A percentile compares a stretch with the other conserved stretches of the same genome.
phyloP scores from a whole-genome alignment of 306 rosid genomes.

The Ammopiptanthus mongolicus region DNA sequence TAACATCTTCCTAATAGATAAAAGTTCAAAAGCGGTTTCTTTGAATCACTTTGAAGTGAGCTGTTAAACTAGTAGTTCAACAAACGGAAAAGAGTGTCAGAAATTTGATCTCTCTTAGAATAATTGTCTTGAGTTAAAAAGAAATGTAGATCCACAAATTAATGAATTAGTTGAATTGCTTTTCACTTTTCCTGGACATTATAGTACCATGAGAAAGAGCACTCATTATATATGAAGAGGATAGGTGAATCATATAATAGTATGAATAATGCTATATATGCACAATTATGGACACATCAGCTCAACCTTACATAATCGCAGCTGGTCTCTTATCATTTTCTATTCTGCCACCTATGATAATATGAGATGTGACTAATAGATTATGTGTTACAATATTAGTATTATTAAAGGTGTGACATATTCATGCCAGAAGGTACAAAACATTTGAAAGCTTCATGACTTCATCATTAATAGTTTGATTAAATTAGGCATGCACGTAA shows the following conservation, averaged over 20 bases:
- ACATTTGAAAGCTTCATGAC: constrained; percentile 3
- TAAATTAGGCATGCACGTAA: background rate
- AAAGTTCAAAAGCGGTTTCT: background rate
- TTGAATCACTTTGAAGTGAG: constrained; percentile 5
- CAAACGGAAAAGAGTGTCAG: background rate
- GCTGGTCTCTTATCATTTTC: too few species aligned
- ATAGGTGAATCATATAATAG: background rate
- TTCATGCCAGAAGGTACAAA: background rate
- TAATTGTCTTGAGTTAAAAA: background rate
- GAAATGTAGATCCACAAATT: background rate
- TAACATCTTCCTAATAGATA: too few species aligned
- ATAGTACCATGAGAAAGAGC: constrained; percentile 7
- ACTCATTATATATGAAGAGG: background rate
- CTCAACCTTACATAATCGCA: background rate
- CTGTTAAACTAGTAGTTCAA: background rate
- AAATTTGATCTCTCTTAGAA: background rate
- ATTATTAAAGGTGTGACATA: background rate
- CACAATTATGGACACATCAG: too few species aligned
- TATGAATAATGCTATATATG: background rate
- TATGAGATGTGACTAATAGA: background rate
- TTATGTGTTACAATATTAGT: background rate
- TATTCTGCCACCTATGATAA: too few species aligned
- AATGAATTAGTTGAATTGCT: background rate
- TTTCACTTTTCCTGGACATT: constrained; percentile 10
- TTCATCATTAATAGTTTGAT: constrained; percentile 15